These are phyloP conservation scores for Irpex sp. DNA, from an alignment of 1,284 basidiomycete species.

Conservation along the genomic window DNA sequence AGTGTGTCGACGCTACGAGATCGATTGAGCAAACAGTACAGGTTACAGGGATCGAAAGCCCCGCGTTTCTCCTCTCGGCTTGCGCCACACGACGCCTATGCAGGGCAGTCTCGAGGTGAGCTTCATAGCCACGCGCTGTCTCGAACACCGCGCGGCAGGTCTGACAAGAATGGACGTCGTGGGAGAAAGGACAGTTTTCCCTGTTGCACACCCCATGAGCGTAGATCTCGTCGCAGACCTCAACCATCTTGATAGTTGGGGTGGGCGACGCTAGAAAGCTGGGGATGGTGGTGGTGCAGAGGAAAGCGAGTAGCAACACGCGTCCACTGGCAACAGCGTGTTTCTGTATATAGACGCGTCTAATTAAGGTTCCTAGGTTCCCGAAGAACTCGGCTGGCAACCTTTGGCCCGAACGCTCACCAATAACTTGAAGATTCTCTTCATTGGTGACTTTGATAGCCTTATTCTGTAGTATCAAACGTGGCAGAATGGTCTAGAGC, in stretches of 20 bases:
- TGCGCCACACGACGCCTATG: neutral
- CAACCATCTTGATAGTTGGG: neutral
- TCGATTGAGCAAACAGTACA: slow-evolving; percentile 10
- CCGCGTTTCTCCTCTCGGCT: neutral
- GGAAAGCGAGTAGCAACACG: neutral
- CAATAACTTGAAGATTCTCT: too few relatives aligned
- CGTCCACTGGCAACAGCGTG: neutral
- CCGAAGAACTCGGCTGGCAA: neutral
- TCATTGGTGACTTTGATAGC: too few relatives aligned
- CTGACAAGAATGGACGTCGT: neutral
- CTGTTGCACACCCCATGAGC: neutral
- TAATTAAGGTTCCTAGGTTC: neutral
- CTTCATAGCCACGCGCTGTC: neutral
- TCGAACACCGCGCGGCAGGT: neutral
- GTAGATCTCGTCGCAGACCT: neutral
- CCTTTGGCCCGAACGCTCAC: too few relatives aligned
- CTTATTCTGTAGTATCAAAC: too few relatives aligned
- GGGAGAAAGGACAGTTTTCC: neutral
- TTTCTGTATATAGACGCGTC: neutral
- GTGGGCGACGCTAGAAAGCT: neutral
- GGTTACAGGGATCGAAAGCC: neutral
- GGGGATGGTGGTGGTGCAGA: neutral
- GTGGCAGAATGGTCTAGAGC: too few relatives aligned
- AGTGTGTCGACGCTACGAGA: slow-evolving; percentile 1
- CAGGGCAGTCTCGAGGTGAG: neutral